Conservation (phyloP, 2,329 filamentous ascomycete genomes). For the Fusarium sp. region DNA sequence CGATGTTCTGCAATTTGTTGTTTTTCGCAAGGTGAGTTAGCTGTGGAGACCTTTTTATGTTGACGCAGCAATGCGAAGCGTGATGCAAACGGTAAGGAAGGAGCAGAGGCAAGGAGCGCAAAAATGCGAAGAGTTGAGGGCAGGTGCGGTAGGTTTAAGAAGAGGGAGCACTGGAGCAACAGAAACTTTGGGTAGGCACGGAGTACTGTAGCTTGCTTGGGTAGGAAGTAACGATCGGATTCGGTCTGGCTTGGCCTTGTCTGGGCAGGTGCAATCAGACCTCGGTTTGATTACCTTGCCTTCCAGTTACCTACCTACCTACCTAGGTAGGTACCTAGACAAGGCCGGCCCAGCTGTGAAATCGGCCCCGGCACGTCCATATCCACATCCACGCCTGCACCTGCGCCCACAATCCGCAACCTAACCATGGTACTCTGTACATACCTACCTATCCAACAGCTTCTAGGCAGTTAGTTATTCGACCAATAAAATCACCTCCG, state of each 20-base stretch:
- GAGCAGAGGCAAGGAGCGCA: conserved; percentile 11
- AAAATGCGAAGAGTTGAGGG: conserved; percentile 20
- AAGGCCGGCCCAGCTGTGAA: conserved; percentile 26
- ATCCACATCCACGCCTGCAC: not conserved
- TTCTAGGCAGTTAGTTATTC: not conserved
- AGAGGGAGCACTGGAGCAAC: conserved; percentile 14
- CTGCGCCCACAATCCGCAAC: conserved; percentile 27
- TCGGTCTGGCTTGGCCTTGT: conserved; percentile 37
- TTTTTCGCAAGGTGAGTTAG: conserved; percentile 15
- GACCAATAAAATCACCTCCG: conserved; percentile 20
- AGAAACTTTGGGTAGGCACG: conserved; percentile 4
- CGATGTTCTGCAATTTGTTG: conserved; percentile 28
- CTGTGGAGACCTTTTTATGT: conserved; percentile 28
- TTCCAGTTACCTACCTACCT: conserved; percentile 1
- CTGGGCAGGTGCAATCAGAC: conserved; percentile 36
- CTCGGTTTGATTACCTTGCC: conserved; percentile 43
- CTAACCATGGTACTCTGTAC: conserved; percentile 3
- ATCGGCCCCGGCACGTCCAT: conserved; percentile 34
- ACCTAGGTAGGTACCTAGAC: too few species aligned
- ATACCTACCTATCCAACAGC: conserved; percentile 14
- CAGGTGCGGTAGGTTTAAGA: conserved; percentile 38
- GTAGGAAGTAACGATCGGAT: conserved; percentile 38
- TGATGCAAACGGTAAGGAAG: conserved; percentile 22
- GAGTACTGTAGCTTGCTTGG: not conserved
- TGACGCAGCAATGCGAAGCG: conserved; percentile 1